Evolutionary conservation across 345 rosid species (phyloP).

Genomic region (Euphorbia pulcherrima): DNA sequence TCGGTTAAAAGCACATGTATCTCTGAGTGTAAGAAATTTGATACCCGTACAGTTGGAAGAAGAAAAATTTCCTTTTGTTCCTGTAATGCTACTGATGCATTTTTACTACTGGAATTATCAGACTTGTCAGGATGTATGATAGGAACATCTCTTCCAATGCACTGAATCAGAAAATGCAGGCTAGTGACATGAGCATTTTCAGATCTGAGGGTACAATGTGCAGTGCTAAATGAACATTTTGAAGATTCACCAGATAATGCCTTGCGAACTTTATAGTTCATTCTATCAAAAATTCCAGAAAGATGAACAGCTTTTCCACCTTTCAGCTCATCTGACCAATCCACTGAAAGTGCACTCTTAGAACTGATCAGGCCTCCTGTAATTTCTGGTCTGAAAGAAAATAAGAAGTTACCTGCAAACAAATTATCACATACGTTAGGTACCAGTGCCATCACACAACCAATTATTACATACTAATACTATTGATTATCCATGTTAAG

Average conservation of each 20-base stretch:
- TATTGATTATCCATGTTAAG: too few relatives aligned
- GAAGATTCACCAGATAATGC: slow-evolving; percentile 57
- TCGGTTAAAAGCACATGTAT: slow-evolving; percentile 63
- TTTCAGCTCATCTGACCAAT: slow-evolving; percentile 83
- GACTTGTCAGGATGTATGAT: slow-evolving; percentile 53
- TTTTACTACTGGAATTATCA: slow-evolving; percentile 39
- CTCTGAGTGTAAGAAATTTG: slow-evolving; percentile 66
- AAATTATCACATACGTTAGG: slow-evolving; percentile 14
- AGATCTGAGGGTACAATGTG: slow-evolving; percentile 56
- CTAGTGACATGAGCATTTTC: slow-evolving; percentile 36
- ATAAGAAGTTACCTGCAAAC: slow-evolving; percentile 79
- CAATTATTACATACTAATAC: too few relatives aligned
- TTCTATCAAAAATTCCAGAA: slow-evolving; percentile 76
- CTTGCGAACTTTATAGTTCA: slow-evolving; percentile 68
- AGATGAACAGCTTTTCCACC: slow-evolving; percentile 87
- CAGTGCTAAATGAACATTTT: slow-evolving; percentile 64
- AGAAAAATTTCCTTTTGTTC: slow-evolving; percentile 86
- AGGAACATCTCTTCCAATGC: slow-evolving; percentile 65
- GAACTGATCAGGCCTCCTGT: slow-evolving; percentile 37
- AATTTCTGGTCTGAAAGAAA: slow-evolving; percentile 82
- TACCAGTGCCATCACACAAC: too few relatives aligned
- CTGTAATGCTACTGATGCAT: slow-evolving; percentile 51
- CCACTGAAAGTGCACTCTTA: slow-evolving; percentile 47
- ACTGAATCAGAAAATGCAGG: slow-evolving; percentile 82
- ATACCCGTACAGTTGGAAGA: slow-evolving; percentile 79